Evolutionary conservation across 2,329 filamentous ascomycete genomes (phyloP).

Genomic region (Trichophyton simii): DNA sequence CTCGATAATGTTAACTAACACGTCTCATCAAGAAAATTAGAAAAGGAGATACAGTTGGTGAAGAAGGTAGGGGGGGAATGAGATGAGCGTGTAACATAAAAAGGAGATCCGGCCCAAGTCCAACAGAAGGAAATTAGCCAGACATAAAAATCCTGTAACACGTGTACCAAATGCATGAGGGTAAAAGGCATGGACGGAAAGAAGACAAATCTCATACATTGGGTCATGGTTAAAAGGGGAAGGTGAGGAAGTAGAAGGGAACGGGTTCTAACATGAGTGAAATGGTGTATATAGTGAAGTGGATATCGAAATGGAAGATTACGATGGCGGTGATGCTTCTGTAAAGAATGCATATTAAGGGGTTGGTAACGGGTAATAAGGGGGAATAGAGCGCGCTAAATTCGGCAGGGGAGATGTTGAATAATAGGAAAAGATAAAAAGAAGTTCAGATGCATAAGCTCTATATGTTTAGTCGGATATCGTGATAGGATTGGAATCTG

Average conservation of each 20-base stretch:
- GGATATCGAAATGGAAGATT: background rate
- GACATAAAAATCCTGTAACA: background rate
- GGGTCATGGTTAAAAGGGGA: background rate
- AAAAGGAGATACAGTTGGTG: background rate
- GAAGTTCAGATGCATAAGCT: background rate
- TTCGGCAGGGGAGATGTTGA: background rate
- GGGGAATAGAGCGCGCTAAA: constrained; percentile 1
- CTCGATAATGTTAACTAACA: background rate
- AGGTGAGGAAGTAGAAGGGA: no score
- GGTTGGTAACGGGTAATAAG: background rate
- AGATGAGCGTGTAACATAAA: background rate
- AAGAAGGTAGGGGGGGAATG: background rate
- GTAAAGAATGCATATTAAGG: background rate
- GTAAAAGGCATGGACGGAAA: background rate
- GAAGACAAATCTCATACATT: background rate
- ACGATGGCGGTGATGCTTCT: background rate
- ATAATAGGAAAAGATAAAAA: background rate
- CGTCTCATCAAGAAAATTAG: background rate
- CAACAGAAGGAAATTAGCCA: background rate
- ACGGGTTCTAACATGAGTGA: background rate
- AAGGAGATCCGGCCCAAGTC: background rate
- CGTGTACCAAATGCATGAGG: background rate
- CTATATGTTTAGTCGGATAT: constrained; percentile 2
- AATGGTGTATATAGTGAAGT: background rate
- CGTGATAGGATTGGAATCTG: constrained; percentile 2